Evolutionary conservation across 225 moss, liverwort and hornwort genomes (phyloP).

Genomic region (Pseudoscleropodium purum): DNA sequence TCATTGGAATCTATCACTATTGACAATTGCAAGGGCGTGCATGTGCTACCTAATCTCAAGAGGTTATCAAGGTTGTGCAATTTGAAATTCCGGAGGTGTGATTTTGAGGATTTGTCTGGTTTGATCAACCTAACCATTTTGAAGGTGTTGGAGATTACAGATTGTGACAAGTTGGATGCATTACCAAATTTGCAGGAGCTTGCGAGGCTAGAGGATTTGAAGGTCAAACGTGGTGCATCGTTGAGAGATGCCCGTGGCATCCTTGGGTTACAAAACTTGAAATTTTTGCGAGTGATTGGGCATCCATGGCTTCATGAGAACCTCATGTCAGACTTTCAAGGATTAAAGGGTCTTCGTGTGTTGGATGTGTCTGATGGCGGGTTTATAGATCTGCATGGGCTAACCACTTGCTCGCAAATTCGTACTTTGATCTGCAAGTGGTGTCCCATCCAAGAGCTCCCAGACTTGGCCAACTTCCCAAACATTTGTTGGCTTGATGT

Average conservation of each 20-base stretch:
- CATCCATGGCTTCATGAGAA: not conserved
- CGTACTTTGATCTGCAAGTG: not conserved
- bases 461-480: not conserved
- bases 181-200: not conserved
- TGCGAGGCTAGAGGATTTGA: fast-evolving
- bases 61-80: not conserved
- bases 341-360: fast-evolving
- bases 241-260: not conserved
- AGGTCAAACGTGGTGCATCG: too few relatives aligned
- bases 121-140: not conserved
- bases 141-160: not conserved
- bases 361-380: not conserved
- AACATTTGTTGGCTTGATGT: not conserved
- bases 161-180: not conserved
- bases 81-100: not conserved
- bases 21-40: not conserved
- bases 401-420: fast-evolving
- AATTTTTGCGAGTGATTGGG: not conserved
- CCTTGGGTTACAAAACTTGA: not conserved
- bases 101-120: not conserved
- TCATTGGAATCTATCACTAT: not conserved
- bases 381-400: not conserved
- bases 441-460: not conserved
- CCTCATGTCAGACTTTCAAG: not conserved
- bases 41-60: not conserved